Conservation (phyloP, 176 grass and related monocot genomes). For the Ensete ventricosum region DNA sequence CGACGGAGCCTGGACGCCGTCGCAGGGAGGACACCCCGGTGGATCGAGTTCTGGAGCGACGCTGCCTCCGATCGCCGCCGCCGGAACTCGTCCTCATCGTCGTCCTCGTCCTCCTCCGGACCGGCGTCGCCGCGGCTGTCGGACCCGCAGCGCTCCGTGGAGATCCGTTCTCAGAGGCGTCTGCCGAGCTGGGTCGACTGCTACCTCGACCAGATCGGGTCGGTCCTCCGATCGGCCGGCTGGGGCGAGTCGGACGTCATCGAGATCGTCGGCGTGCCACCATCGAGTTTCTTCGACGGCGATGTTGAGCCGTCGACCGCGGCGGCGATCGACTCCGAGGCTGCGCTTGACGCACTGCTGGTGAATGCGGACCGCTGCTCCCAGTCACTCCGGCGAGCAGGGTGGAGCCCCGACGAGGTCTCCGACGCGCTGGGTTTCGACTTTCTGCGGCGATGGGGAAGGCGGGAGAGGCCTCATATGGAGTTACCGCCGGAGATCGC, state of each 20-base stretch:
- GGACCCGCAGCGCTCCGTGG: slow-evolving; percentile 1
- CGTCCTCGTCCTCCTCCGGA: slow-evolving; percentile 35
- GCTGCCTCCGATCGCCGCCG: slow-evolving; percentile 75
- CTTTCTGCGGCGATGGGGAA: slow-evolving; percentile 18
- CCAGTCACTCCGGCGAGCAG: slow-evolving; percentile 64
- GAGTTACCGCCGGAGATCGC: slow-evolving; percentile 63
- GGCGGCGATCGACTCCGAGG: slow-evolving; percentile 33
- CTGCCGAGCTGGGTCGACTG: slow-evolving; percentile 61
- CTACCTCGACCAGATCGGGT: slow-evolving; percentile 72
- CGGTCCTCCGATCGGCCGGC: slow-evolving; percentile 59
- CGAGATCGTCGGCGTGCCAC: slow-evolving; percentile 62
- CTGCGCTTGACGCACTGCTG: slow-evolving; percentile 59
- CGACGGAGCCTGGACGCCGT: slow-evolving; percentile 72
- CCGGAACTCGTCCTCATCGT: slow-evolving; percentile 79
- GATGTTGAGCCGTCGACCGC: slow-evolving; percentile 25
- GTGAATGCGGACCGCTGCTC: slow-evolving; percentile 69
- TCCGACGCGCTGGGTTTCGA: slow-evolving; percentile 69
- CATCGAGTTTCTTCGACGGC: slow-evolving; percentile 58
- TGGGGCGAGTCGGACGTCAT: slow-evolving; percentile 80
- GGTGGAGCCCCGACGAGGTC: slow-evolving; percentile 88
- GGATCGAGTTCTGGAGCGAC: slow-evolving; percentile 99
- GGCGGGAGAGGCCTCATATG: slow-evolving; percentile 12
- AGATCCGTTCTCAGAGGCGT: slow-evolving; percentile 11
- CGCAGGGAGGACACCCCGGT: slow-evolving; percentile 52
- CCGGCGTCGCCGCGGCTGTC: slow-evolving; percentile 20